Evolutionary conservation across 116 monocot species (phyloP).

Genomic region (Dioscorea cayenensis): DNA sequence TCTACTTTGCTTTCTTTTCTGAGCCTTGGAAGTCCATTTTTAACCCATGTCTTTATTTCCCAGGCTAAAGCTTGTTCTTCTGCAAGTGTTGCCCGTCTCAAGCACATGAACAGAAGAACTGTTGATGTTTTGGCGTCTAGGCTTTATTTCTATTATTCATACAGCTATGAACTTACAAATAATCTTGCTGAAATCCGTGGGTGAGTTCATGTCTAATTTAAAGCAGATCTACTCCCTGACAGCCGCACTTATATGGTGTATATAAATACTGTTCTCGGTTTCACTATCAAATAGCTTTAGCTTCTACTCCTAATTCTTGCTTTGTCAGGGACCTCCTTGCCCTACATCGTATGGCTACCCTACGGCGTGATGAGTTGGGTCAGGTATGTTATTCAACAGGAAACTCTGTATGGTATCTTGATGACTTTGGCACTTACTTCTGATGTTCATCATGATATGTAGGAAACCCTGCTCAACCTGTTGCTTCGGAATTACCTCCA

Average conservation of each 20-base stretch:
- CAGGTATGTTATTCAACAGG: constrained; percentile 42
- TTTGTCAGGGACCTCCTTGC: constrained; percentile 59
- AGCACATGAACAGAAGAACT: constrained; percentile 78
- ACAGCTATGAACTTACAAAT: constrained; percentile 68
- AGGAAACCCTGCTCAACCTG: constrained; percentile 94
- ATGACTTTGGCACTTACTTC: neutral
- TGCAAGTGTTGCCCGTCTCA: constrained; percentile 68
- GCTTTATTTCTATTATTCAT: constrained; percentile 81
- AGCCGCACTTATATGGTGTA: neutral
- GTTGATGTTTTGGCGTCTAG: constrained; percentile 79
- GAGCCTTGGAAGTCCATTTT: too few species aligned
- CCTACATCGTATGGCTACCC: constrained; percentile 83
- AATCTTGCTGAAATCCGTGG: constrained; percentile 91
- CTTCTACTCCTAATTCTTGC: constrained; percentile 3
- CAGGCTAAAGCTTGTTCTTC: constrained; percentile 86
- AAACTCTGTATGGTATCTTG: neutral
- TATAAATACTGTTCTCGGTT: neutral
- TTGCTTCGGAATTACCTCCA: constrained; percentile 94
- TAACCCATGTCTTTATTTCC: constrained; percentile 11
- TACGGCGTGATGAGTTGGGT: constrained; percentile 83
- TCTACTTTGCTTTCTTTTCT: neutral
- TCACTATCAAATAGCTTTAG: neutral
- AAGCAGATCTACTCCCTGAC: neutral
- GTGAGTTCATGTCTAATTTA: constrained; percentile 23
- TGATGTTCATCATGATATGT: constrained; percentile 14